A percentile compares a stretch with the other conserved stretches of the same genome.
phyloP scores from a whole-genome alignment of 1,284 basidiomycete genomes.

The Apiotrichum akiyoshidainum region DNA sequence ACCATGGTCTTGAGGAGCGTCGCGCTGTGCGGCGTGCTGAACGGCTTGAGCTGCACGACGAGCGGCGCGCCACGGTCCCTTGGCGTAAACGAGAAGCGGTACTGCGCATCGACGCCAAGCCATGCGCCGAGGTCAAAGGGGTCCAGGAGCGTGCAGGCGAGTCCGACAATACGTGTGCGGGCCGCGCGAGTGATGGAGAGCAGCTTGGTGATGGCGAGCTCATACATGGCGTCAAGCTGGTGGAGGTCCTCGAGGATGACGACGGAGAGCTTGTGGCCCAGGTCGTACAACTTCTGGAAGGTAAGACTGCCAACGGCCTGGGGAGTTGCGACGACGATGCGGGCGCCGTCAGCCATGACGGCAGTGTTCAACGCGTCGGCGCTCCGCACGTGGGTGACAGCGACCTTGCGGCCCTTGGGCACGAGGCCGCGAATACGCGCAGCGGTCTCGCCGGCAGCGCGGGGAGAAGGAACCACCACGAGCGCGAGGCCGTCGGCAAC shows the following conservation, averaged over 20 bases:
- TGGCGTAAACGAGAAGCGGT: conserved; percentile 75
- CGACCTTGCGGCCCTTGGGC: conserved; percentile 29
- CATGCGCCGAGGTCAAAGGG: conserved; percentile 75
- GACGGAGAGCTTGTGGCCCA: conserved; percentile 57
- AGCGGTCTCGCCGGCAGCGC: conserved; percentile 42
- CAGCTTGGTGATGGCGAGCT: conserved; percentile 71
- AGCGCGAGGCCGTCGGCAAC: conserved; percentile 38
- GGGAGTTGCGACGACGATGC: conserved; percentile 49
- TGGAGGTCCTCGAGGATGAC: conserved; percentile 85
- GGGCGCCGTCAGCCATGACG: conserved; percentile 13
- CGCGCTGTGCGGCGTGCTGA: conserved; percentile 81
- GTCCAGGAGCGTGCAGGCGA: conserved; percentile 76
- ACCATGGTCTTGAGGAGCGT: conserved; percentile 88
- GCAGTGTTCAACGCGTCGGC: conserved; percentile 32
- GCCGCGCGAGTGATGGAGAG: conserved; percentile 59
- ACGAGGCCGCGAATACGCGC: conserved; percentile 40
- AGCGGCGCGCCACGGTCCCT: conserved; percentile 79
- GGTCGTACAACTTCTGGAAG: conserved; percentile 4
- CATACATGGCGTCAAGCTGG: conserved; percentile 75
- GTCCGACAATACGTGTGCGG: conserved; percentile 71
- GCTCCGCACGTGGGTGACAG: conserved; percentile 26
- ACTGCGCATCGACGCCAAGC: conserved; percentile 65
- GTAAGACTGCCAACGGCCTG: conserved; percentile 37
- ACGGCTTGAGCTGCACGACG: conserved; percentile 66
- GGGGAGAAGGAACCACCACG: conserved; percentile 44